Evolutionary conservation across 1,139 yeast species (phyloP), one percentile per base, ranked within the genome.

Genomic region (Candida gigantensis): DNA sequence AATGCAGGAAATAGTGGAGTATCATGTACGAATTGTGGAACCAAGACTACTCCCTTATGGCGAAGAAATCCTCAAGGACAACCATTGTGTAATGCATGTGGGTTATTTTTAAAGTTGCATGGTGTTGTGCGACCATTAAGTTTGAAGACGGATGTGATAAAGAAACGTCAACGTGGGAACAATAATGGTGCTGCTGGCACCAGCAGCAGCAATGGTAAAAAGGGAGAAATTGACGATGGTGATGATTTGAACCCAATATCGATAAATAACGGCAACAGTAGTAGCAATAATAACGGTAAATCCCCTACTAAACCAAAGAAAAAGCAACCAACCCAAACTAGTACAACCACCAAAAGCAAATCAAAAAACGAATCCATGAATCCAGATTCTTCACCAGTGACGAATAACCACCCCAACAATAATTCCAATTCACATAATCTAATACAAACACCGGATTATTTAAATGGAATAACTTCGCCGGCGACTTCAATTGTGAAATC

Each of bases 131-230:
- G 82, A 32, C 82, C 81, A 5, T 62, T 75, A 35, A 63, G 92
- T 28, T 66, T 90, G 48, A 90, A 90, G 58, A 88, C 96, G 3
- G 96, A 89, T 61, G 89, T 89, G 10, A 90, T 90, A 52, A 87
- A 88, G 62, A 83, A 92, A 41, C 74, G 97, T 53, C 53, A 40
- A 40, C 35, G 45, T 11, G 33, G 18, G 15, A 8, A 8, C 12
- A 26, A 15, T 16, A 26, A 14, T 16, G 42, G 32, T 30, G 16
- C 3, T 15, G 18, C 24, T 12, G n/a, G 6, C 13, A 23, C 8
- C 13, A 23, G 6, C 13, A 24, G n/a, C 18, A 29, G 14, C 32
- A 26, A 24, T 28, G 23, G 14, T 17, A 28, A 19, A 7, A 32
- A 34, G 34, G 32, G 35, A 19, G 34, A 39, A 46, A 24, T 28